Percentiles rank a stretch among this genome's conserved stretches.
Evolutionary conservation across 768 basidiomycete species (phyloP).

Genomic region (Cystobasidium tubakii): DNA sequence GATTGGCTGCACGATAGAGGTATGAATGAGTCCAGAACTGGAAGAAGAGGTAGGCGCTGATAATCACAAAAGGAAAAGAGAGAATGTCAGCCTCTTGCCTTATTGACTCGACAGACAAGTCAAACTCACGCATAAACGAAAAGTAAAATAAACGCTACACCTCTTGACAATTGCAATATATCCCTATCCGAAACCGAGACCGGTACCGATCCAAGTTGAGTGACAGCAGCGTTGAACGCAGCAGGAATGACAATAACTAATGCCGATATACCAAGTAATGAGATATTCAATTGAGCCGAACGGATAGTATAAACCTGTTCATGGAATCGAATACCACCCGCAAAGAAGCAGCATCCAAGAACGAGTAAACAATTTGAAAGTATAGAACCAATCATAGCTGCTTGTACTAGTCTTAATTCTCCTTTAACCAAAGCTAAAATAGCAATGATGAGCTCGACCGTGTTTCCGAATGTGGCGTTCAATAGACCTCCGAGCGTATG

Average conservation of each 20-base stretch:
- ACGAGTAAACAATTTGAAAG: slow-evolving; percentile 72
- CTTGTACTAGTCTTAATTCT: slow-evolving; percentile 72
- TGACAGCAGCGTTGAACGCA: slow-evolving; percentile 65
- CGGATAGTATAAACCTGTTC: slow-evolving; percentile 44
- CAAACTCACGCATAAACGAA: slow-evolving; percentile 65
- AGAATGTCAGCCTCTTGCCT: neutral
- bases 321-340: slow-evolving; percentile 40
- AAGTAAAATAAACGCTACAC: slow-evolving; percentile 62
- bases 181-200: slow-evolving; percentile 43
- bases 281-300: slow-evolving; percentile 45
- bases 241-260: slow-evolving; percentile 51
- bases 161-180: slow-evolving; percentile 43
- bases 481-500: slow-evolving; percentile 53
- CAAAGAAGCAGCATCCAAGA: slow-evolving; percentile 60
- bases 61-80: neutral
- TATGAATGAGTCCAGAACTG: slow-evolving; percentile 51
- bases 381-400: slow-evolving; percentile 73
- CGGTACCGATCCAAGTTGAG: slow-evolving; percentile 23
- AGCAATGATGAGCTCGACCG: slow-evolving; percentile 48
- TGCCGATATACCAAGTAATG: slow-evolving; percentile 43
- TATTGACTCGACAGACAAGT: neutral
- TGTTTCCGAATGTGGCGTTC: slow-evolving; percentile 61
- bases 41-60: slow-evolving; percentile 63
- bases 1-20: slow-evolving; percentile 23
- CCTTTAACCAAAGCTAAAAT: slow-evolving; percentile 70